These are phyloP conservation scores for Novymonas esmeraldas DNA, from an alignment of 208 protist genomes.

Conservation along the genomic window DNA sequence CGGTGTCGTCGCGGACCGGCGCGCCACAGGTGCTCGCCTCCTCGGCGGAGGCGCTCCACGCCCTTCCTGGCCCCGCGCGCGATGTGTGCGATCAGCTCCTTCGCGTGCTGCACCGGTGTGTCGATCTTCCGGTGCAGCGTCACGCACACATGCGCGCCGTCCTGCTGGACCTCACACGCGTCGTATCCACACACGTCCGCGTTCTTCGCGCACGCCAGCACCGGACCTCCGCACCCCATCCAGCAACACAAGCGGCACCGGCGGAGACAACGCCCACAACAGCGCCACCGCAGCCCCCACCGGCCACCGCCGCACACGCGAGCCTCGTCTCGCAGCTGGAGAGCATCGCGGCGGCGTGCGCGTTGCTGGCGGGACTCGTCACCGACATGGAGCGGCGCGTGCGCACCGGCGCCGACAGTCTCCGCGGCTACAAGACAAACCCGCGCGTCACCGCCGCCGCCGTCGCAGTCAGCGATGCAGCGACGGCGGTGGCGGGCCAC, in stretches of 20 bases:
- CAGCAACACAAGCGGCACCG: no score
- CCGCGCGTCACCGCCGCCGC: slow-evolving; percentile 38
- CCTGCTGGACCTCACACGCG: slow-evolving; percentile 57
- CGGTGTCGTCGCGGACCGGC: not conserved
- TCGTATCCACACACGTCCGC: slow-evolving; percentile 34
- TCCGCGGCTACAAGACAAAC: slow-evolving; percentile 64
- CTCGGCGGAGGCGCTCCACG: slow-evolving; percentile 8
- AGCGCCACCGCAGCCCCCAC: not conserved
- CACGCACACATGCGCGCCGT: slow-evolving; percentile 60
- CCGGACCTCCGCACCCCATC: not conserved
- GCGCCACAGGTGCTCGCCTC: slow-evolving; percentile 5
- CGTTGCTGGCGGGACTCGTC: slow-evolving; percentile 60
- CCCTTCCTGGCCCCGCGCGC: slow-evolving; percentile 9
- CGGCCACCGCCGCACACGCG: not conserved
- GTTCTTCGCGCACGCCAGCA: slow-evolving; percentile 8
- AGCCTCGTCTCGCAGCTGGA: slow-evolving; percentile 32
- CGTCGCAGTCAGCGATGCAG: not conserved
- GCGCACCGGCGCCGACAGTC: slow-evolving; percentile 64
- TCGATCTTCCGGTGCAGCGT: slow-evolving; percentile 64
- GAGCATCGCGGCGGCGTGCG: slow-evolving; percentile 41
- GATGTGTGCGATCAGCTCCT: slow-evolving; percentile 47
- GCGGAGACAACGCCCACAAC: not conserved
- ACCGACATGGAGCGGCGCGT: slow-evolving; percentile 69
- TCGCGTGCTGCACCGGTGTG: slow-evolving; percentile 37
- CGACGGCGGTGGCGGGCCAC: slow-evolving; percentile 6